Percentiles rank a stretch among this genome's conserved stretches.
These are phyloP conservation scores for Wickerhamiella cacticola DNA, from an alignment of 805 yeast genomes.

Conservation along the genomic window DNA sequence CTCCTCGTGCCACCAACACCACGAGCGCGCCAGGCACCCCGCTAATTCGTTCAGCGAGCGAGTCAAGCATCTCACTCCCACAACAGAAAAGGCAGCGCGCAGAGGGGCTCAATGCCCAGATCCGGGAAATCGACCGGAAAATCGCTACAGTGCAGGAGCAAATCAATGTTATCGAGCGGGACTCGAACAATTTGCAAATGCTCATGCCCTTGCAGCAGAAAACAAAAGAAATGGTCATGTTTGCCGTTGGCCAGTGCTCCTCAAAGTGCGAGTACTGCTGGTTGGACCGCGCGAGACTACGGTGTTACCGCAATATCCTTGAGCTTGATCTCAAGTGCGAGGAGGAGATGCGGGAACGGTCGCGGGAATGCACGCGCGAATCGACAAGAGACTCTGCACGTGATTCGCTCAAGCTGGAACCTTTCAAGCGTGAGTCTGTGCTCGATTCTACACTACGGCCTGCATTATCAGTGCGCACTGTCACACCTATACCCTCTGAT, in stretches of 20 bases:
- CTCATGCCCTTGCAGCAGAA: conserved; percentile 45
- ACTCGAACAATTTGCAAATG: conserved; percentile 32
- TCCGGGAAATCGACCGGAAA: conserved; percentile 29
- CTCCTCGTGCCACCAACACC: neutral
- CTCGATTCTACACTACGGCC: neutral
- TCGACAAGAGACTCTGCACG: too few species aligned
- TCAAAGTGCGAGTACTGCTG: conserved; percentile 46
- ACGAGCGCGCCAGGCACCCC: neutral
- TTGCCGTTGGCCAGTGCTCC: conserved; percentile 38
- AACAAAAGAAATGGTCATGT: conserved; percentile 39
- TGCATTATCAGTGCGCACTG: neutral
- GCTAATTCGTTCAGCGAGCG: conserved; percentile 1
- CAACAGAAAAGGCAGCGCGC: conserved; percentile 20
- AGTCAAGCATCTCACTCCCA: neutral
- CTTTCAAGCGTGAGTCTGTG: too few species aligned
- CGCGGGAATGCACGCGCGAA: too few species aligned
- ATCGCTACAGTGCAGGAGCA: conserved; percentile 27
- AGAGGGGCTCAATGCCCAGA: conserved; percentile 25
- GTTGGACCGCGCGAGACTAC: conserved; percentile 40
- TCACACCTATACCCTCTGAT: neutral
- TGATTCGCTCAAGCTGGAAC: too few species aligned
- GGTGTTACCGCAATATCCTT: conserved; percentile 33
- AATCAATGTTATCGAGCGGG: conserved; percentile 31
- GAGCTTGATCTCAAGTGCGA: conserved; percentile 22
- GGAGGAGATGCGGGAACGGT: conserved; percentile 1